A percentile compares a stretch with the other conserved stretches of the same genome.
These are phyloP conservation scores for Gloeostereum incarnatum DNA, from an alignment of 768 basidiomycete genomes.

Conservation along the genomic window DNA sequence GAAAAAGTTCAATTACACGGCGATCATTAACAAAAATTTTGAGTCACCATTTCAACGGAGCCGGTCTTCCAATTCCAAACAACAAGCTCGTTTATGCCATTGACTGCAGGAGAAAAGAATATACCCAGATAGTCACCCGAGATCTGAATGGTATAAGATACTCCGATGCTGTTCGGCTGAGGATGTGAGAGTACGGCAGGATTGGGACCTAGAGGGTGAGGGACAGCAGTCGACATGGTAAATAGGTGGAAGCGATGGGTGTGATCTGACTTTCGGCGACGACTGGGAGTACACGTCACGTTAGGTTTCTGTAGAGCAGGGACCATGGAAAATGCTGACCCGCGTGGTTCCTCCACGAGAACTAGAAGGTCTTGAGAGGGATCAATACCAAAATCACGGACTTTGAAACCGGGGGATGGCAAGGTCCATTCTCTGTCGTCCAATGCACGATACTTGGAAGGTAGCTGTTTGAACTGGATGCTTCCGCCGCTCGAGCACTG, in stretches of 20 bases:
- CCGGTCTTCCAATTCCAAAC: slow-evolving; percentile 68
- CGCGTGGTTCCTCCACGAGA: slow-evolving; percentile 28
- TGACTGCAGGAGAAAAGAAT: slow-evolving; percentile 26
- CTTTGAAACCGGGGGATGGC: slow-evolving; percentile 18
- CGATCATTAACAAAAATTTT: slow-evolving; percentile 15
- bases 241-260: slow-evolving; percentile 32
- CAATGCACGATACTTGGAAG: slow-evolving; percentile 39
- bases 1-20: neutral
- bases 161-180: slow-evolving; percentile 10
- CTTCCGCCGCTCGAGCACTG: slow-evolving; percentile 21
- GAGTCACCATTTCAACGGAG: slow-evolving; percentile 34
- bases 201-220: slow-evolving; percentile 32
- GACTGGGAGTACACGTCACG: no score
- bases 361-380: slow-evolving; percentile 59
- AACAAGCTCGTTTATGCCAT: slow-evolving; percentile 33
- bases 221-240: slow-evolving; percentile 31
- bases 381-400: slow-evolving; percentile 59
- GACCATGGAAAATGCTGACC: slow-evolving; percentile 20
- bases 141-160: slow-evolving; percentile 44
- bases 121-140: slow-evolving; percentile 43
- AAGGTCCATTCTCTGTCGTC: slow-evolving; percentile 34
- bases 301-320: no score
- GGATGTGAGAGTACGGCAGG: slow-evolving; percentile 21
- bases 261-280: no score
- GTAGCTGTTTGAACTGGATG: slow-evolving; percentile 37